A percentile compares a stretch with the other conserved stretches of the same genome.
These are phyloP conservation scores for Kwoniella bestiolae DNA, from an alignment of 768 basidiomycete species.

Conservation along the genomic window DNA sequence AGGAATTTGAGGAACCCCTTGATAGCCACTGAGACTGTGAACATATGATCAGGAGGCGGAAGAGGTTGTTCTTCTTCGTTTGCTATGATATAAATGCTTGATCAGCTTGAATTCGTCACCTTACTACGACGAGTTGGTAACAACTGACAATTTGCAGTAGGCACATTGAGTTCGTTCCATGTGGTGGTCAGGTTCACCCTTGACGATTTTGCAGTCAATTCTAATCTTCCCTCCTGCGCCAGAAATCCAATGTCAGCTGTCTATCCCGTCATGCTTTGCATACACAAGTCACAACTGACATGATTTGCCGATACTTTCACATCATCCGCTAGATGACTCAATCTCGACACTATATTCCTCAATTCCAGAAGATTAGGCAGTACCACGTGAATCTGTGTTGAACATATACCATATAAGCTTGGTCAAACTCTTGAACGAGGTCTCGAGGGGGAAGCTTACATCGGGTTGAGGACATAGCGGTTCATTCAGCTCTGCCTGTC, in stretches of 20 bases:
- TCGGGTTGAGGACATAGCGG: slow-evolving; percentile 57
- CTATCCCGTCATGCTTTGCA: too few relatives aligned
- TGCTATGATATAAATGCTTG: slow-evolving; percentile 2
- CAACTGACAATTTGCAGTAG: slow-evolving; percentile 39
- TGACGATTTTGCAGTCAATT: slow-evolving; percentile 36
- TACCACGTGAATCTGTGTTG: slow-evolving; percentile 54
- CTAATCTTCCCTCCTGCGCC: slow-evolving; percentile 49
- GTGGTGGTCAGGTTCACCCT: slow-evolving; percentile 46
- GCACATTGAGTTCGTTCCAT: slow-evolving; percentile 49
- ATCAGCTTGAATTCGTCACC: too few relatives aligned
- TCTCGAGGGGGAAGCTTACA: slow-evolving; percentile 34
- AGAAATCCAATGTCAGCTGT: too few relatives aligned
- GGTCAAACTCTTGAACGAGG: background rate
- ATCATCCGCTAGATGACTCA: slow-evolving; percentile 48
- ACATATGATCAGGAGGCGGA: slow-evolving; percentile 43
- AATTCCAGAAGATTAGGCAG: slow-evolving; percentile 50
- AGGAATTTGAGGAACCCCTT: slow-evolving; percentile 53
- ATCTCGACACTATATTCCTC: slow-evolving; percentile 46
- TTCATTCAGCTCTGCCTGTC: slow-evolving; percentile 51
- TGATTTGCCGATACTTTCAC: slow-evolving; percentile 52
- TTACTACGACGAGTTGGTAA: background rate
- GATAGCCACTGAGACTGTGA: slow-evolving; percentile 45
- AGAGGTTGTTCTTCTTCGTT: slow-evolving; percentile 31
- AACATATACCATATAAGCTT: background rate
- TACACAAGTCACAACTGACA: slow-evolving; percentile 36